phyloP scores from a whole-genome alignment of 495 filamentous ascomycete species.

The Penicillium odoratum region DNA sequence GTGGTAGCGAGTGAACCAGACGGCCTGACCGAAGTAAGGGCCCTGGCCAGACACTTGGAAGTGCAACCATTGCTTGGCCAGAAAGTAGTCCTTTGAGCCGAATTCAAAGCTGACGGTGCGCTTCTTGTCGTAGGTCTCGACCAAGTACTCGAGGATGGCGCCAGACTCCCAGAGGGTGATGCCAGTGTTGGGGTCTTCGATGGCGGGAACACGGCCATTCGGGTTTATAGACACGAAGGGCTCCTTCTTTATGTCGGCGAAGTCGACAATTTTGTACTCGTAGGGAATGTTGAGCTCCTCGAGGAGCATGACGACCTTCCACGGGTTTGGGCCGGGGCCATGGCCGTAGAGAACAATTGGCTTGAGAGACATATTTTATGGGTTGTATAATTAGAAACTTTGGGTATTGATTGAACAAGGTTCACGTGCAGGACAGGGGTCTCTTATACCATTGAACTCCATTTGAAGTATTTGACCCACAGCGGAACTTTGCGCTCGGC shows the following conservation, averaged over 20 bases:
- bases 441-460: no score
- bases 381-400: no score
- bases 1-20: constrained; percentile 58
- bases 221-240: constrained; percentile 62
- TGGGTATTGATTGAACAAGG: no score
- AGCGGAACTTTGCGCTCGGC: no score
- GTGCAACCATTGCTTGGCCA: constrained; percentile 63
- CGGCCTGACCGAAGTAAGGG: constrained; percentile 63
- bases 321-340: constrained; percentile 56
- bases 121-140: constrained; percentile 68
- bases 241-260: constrained; percentile 56
- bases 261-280: constrained; percentile 40
- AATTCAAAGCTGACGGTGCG: constrained; percentile 56
- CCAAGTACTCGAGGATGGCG: constrained; percentile 71
- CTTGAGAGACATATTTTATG: constrained; percentile 39
- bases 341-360: constrained; percentile 46
- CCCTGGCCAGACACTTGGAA: constrained; percentile 71
- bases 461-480: no score
- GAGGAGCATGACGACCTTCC: constrained; percentile 66
- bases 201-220: constrained; percentile 66
- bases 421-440: no score
- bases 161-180: constrained; percentile 71
- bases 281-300: constrained; percentile 63
- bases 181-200: constrained; percentile 68
- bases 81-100: constrained; percentile 49